Percentiles rank a stretch among this genome's conserved stretches.
Conservation (phyloP, 306 rosid species). For the Pachyrhizus erosus region DNA sequence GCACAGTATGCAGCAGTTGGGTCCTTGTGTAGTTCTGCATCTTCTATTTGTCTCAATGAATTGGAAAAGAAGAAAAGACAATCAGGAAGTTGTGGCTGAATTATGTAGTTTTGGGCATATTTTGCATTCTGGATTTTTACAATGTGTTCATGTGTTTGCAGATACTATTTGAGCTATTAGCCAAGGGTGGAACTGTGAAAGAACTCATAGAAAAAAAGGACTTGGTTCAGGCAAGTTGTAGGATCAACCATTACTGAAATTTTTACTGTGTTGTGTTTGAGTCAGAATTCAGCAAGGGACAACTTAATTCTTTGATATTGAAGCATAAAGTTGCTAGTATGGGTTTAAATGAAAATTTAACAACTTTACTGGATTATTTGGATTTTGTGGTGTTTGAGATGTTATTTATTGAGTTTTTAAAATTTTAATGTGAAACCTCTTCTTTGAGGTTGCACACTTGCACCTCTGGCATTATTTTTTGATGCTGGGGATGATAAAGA, state of each 20-base stretch:
- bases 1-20: not conserved
- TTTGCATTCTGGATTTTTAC: conserved; percentile 26
- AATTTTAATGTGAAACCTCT: not conserved
- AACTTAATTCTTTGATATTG: not conserved
- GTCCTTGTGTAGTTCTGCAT: not conserved
- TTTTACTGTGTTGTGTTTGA: not conserved
- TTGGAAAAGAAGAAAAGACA: conserved; percentile 30
- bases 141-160: conserved; percentile 46
- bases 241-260: not conserved
- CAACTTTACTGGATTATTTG: not conserved
- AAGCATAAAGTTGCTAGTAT: not conserved
- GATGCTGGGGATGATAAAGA: conserved; percentile 11
- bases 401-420: conserved; percentile 4
- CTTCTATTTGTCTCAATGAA: conserved; percentile 15
- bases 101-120: conserved; percentile 5
- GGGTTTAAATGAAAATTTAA: conserved; percentile 11
- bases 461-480: not conserved
- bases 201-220: conserved; percentile 79
- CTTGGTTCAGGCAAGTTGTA: conserved; percentile 84
- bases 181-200: conserved; percentile 90
- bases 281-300: conserved; percentile 2
- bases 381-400: conserved; percentile 13
- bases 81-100: not conserved
- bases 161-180: conserved; percentile 89
- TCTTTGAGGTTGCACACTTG: conserved; percentile 11